Base-by-base conservation (phyloP, 2,329 filamentous ascomycete species). In the Malbranchea cinnamomea region DNA sequence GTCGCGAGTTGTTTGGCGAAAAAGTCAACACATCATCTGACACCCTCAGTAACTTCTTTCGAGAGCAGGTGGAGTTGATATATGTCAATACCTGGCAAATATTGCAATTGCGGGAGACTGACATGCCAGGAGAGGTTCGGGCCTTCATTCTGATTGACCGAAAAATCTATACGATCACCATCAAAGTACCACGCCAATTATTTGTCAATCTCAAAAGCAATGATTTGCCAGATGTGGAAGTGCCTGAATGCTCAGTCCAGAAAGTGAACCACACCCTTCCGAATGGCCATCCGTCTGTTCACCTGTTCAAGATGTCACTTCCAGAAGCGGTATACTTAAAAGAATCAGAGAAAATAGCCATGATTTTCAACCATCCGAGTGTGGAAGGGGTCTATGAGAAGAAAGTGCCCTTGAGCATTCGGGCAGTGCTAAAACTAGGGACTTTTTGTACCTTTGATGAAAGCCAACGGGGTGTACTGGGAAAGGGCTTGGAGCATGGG, bases 351-450 rank as follows among this genome's bases (percentile, higher is more conserved):
- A 91, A 84, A 48, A 77, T 95, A 37, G 73, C 77, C 2, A 58
- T 77, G 16, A 62, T 95, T 2, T 87, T 94, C 60, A 84, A 87
- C 39, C 85, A 98, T 48, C 73, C 84, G 0, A 93, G 84, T 51
- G 81, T 98, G 2, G 89, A 98, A 54, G 91, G 91, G 17, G 84
- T 98, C 9, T 99, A 99, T 47, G 91, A 98, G 58, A 87, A 78
- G 46, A 79, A 93, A 41, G 67, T 99, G 1, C 84, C 91, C 1
- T 63, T 95, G 4, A 82, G 81, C 39, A 70, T 92, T 27, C 72
- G 87, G 23, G 89, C 87, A 3, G 70, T 98, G 18, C 68, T 99
- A 6, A 80, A 89, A 42, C 63, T 99, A 1, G 91, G 89, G 23
- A 94, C 82, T 45, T 63, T 80, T 17, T 98, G 89, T 50, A 91